A percentile compares a stretch with the other conserved stretches of the same genome.
phyloP scores from a whole-genome alignment of 2,329 filamentous ascomycete genomes.

The Pseudonectria buxi region DNA sequence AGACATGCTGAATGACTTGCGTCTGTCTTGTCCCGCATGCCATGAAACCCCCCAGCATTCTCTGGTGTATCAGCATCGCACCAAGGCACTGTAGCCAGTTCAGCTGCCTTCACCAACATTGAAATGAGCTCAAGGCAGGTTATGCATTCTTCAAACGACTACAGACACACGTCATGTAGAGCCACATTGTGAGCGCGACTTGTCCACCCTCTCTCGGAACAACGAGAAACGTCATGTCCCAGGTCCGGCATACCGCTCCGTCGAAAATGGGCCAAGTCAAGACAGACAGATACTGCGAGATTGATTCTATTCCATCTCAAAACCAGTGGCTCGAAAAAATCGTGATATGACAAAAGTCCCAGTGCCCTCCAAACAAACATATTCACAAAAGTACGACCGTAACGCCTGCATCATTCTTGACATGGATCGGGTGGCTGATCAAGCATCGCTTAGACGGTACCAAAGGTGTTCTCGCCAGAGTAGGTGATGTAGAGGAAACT shows the following conservation, averaged over 20 bases:
- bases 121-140: too few species aligned
- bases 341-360: slow-evolving; percentile 20
- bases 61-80: too few species aligned
- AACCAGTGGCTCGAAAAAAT: slow-evolving; percentile 12
- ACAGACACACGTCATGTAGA: neutral
- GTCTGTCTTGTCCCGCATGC: too few species aligned
- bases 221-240: neutral
- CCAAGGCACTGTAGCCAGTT: too few species aligned
- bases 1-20: too few species aligned
- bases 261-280: neutral
- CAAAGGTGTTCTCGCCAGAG: slow-evolving; percentile 99
- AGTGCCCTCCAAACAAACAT: slow-evolving; percentile 19
- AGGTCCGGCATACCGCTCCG: too few species aligned
- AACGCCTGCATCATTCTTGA: slow-evolving; percentile 30
- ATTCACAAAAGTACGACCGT: slow-evolving; percentile 25
- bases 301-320: slow-evolving; percentile 16
- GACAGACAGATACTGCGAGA: neutral
- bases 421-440: slow-evolving; percentile 13
- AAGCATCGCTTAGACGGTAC: slow-evolving; percentile 32
- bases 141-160: neutral
- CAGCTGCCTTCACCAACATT: too few species aligned
- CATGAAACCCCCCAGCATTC: too few species aligned
- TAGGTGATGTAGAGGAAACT: slow-evolving; percentile 99
- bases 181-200: neutral
- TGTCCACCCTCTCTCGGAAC: neutral